Percentiles rank a stretch among this genome's conserved stretches.
Conservation (phyloP, 2,329 filamentous ascomycete species). For the Colletotrichum agaves region DNA sequence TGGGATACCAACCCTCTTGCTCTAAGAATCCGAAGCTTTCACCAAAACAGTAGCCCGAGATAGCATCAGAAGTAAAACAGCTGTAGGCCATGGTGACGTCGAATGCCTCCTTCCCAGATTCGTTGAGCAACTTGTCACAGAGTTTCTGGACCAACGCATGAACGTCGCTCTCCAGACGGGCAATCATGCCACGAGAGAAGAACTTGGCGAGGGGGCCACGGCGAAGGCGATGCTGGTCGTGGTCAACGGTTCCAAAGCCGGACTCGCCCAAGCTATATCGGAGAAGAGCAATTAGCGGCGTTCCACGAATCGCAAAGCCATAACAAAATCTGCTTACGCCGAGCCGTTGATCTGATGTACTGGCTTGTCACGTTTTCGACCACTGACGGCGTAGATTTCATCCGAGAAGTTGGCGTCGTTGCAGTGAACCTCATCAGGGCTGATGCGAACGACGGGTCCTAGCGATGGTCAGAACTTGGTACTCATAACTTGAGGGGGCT, state of each 20-base stretch:
- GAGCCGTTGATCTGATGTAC: slow-evolving; percentile 38
- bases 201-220: slow-evolving; percentile 44
- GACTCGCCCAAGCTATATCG: slow-evolving; percentile 36
- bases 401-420: slow-evolving; percentile 49
- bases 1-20: slow-evolving; percentile 50
- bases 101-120: slow-evolving; percentile 41
- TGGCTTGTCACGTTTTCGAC: slow-evolving; percentile 36
- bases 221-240: slow-evolving; percentile 44
- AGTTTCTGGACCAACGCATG: slow-evolving; percentile 42
- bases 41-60: slow-evolving; percentile 51
- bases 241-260: slow-evolving; percentile 42
- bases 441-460: slow-evolving; percentile 53
- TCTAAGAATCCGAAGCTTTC: slow-evolving; percentile 48
- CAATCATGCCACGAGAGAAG: slow-evolving; percentile 46
- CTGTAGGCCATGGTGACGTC: slow-evolving; percentile 50
- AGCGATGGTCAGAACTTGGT: background rate
- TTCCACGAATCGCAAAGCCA: background rate
- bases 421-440: slow-evolving; percentile 53
- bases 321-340: slow-evolving; percentile 12
- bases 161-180: slow-evolving; percentile 46
- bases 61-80: slow-evolving; percentile 53
- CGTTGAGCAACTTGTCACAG: slow-evolving; percentile 46
- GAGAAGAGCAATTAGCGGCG: slow-evolving; percentile 14
- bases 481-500: no score
- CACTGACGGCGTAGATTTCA: slow-evolving; percentile 49